Evolutionary conservation across 108 stramenopile genomes (phyloP).

Genomic region (Poteriospumella lacustris): DNA sequence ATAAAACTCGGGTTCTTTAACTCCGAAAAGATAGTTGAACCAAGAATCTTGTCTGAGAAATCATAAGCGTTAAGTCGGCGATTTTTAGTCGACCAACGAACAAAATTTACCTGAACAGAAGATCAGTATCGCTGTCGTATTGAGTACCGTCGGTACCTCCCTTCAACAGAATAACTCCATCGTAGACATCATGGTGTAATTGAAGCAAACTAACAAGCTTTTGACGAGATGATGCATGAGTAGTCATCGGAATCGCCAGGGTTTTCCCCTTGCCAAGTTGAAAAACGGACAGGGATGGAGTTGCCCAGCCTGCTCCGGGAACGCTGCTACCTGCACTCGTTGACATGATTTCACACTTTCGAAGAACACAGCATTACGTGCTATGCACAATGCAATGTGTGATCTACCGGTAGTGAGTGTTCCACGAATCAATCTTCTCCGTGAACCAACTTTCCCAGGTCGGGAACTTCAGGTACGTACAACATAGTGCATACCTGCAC

Average conservation of each 20-base stretch:
- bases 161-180: constrained; percentile 26
- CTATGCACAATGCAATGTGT: too few species aligned
- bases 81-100: neutral
- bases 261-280: constrained; percentile 1
- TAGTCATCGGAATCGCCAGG: constrained; percentile 12
- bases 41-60: constrained; percentile 65
- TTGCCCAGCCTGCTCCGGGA: constrained; percentile 25
- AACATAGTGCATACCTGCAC: too few species aligned
- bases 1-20: constrained; percentile 75
- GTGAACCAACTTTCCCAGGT: too few species aligned
- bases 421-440: too few species aligned
- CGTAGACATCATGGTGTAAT: neutral
- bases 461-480: too few species aligned
- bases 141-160: constrained; percentile 24
- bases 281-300: neutral
- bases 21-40: constrained; percentile 89
- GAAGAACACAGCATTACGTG: too few species aligned
- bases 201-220: neutral
- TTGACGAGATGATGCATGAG: neutral
- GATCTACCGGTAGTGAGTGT: too few species aligned
- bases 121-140: constrained; percentile 43
- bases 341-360: too few species aligned
- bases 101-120: constrained; percentile 35
- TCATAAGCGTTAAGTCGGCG: neutral
- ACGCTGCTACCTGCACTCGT: too few species aligned